phyloP scores from a whole-genome alignment of 768 basidiomycete species.

The Boletus reticulatus region DNA sequence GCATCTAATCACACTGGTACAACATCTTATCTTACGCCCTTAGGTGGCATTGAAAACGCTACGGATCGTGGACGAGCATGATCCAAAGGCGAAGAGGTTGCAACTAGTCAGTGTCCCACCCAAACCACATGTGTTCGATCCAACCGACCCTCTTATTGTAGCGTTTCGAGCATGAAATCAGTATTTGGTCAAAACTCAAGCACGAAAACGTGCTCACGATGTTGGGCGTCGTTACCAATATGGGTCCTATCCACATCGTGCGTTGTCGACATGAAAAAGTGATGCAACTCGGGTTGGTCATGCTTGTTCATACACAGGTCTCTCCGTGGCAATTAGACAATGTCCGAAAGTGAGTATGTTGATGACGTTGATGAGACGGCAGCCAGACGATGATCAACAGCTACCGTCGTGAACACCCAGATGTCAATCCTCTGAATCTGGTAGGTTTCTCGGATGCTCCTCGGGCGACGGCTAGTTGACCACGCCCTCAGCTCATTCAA shows the following conservation, averaged over 20 bases:
- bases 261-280: neutral
- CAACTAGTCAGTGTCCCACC: slow-evolving; percentile 16
- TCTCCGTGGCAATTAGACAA: slow-evolving; percentile 64
- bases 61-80: slow-evolving; percentile 43
- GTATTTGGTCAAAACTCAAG: slow-evolving; percentile 50
- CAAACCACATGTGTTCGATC: neutral
- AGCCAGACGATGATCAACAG: slow-evolving; percentile 25
- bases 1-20: neutral
- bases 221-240: slow-evolving; percentile 54
- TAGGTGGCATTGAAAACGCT: slow-evolving; percentile 60
- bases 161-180: slow-evolving; percentile 58
- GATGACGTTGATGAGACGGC: neutral
- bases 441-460: slow-evolving; percentile 27
- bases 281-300: neutral
- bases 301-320: slow-evolving; percentile 35
- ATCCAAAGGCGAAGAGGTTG: slow-evolving; percentile 44
- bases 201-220: slow-evolving; percentile 48
- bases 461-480: neutral
- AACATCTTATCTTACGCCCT: neutral
- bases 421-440: slow-evolving; percentile 41
- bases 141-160: slow-evolving; percentile 15
- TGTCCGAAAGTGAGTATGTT: slow-evolving; percentile 43
- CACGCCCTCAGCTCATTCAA: slow-evolving; percentile 41
- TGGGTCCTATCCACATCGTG: slow-evolving; percentile 53
- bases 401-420: slow-evolving; percentile 37